Evolutionary conservation across 2,329 filamentous ascomycete species (phyloP), one percentile per base, ranked within the genome.

Genomic region (Microdochium bolleyi): DNA sequence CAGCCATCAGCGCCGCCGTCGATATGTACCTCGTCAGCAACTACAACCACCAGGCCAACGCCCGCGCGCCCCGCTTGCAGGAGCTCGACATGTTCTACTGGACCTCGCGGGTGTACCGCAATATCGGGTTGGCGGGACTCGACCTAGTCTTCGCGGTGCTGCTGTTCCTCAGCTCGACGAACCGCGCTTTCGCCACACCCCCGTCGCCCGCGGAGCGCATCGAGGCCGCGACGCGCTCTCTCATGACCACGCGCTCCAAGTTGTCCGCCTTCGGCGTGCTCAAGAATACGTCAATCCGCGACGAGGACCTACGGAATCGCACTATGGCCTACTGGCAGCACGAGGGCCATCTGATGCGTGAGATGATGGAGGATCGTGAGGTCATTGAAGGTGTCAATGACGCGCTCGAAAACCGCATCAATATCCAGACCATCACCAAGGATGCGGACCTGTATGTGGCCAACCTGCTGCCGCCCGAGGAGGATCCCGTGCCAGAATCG

Each of bases 281-380:
- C 48, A 82, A 87, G 65, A 96, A 96, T 72, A 89, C 89, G 2
- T 79, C 88, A 16, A 75, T 87, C 53, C 74, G 92, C 52, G 89
- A 96, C 69, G 77, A 82, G 56, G 79, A 79, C 46, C 71, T 96
- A 67, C 82, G 91, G 54, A 75, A 70, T 2, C 78, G 79, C 54
- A 79, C 80, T 50, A 80, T 85, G 59, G 78, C 75, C 16, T 96
- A 96, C 70, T 97, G 92, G 92, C 73, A 76, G 10, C 85, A 86
- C 48, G 89, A 96, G 72, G 86, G 83, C 7, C 74, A 79, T 51
- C 67, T 89, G 27, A 89, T 88, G 79, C 73, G 79, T 34, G 83
- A 87, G 62, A 83, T 88, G 24, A 87, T 95, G 79, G 87, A 91
- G 73, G 87, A 92, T 57, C 77, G 83, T 56, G 86, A 88, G 56